Evolutionary conservation across 2,329 filamentous ascomycete genomes (phyloP).

Genomic region (Golovinomyces cichoracearum): DNA sequence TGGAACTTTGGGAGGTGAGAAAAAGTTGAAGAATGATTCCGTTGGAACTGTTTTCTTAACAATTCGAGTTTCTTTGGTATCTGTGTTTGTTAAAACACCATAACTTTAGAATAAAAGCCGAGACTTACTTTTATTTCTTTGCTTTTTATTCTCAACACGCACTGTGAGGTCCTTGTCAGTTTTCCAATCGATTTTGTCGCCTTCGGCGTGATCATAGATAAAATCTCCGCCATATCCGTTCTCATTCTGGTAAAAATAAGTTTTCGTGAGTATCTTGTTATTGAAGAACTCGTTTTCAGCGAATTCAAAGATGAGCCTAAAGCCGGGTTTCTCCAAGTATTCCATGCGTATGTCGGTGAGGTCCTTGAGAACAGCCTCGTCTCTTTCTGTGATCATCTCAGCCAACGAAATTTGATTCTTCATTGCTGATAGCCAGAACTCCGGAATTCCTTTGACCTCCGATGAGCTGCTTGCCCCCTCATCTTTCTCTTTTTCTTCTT

Average conservation of each 20-base stretch:
- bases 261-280: constrained; percentile 94
- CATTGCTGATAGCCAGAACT: constrained; percentile 99
- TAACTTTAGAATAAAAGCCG: background rate
- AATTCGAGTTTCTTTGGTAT: constrained; percentile 95
- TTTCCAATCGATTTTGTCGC: constrained; percentile 96
- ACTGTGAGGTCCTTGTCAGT: constrained; percentile 78
- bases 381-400: constrained; percentile 95
- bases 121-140: constrained; percentile 87
- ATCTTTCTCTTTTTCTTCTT: constrained; percentile 22
- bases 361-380: constrained; percentile 77
- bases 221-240: constrained; percentile 96
- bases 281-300: constrained; percentile 85
- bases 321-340: constrained; percentile 92
- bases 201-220: constrained; percentile 97
- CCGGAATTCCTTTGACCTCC: constrained; percentile 55
- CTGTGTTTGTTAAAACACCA: constrained; percentile 21
- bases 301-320: constrained; percentile 96
- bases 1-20: constrained; percentile 77
- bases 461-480: constrained; percentile 27
- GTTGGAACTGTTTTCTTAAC: constrained; percentile 98
- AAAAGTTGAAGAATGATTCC: constrained; percentile 86
- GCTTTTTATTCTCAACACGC: constrained; percentile 94
- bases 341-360: constrained; percentile 93
- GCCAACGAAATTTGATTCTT: constrained; percentile 96
- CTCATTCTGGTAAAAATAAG: constrained; percentile 97